These are phyloP conservation scores for Neonothopanus nambi DNA, from an alignment of 1,284 basidiomycete species.

Conservation along the genomic window DNA sequence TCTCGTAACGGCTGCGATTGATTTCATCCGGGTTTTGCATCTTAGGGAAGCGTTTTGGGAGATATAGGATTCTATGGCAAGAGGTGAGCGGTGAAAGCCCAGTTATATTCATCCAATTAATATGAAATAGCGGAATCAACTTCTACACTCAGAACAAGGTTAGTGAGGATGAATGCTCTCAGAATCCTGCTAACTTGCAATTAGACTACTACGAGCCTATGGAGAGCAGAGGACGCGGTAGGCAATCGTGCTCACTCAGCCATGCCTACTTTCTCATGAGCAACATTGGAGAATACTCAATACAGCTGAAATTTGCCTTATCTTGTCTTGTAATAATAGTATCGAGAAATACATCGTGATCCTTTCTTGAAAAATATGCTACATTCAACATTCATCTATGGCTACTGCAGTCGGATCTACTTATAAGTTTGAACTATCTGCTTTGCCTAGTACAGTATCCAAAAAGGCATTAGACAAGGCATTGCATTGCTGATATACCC, in stretches of 20 bases:
- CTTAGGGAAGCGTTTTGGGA: slow-evolving; percentile 69
- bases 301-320: not conserved
- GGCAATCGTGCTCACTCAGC: slow-evolving; percentile 75
- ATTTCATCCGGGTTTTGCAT: slow-evolving; percentile 13
- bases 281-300: no score
- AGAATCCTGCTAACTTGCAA: not conserved
- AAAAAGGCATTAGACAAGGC: slow-evolving; percentile 73
- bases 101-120: not conserved
- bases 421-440: not conserved
- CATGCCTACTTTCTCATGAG: slow-evolving; percentile 78
- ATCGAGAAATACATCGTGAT: no score
- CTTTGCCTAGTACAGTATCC: slow-evolving; percentile 49
- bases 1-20: not conserved
- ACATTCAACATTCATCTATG: no score
- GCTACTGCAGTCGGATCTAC: no score
- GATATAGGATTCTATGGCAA: slow-evolving; percentile 91
- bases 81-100: slow-evolving; percentile 43
- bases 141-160: slow-evolving; percentile 93
- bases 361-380: no score
- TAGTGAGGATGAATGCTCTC: slow-evolving; percentile 5
- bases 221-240: slow-evolving; percentile 81
- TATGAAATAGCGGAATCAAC: slow-evolving; percentile 65
- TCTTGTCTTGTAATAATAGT: not conserved
- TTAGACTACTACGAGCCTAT: slow-evolving; percentile 81
- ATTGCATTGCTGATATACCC: slow-evolving; percentile 64